phyloP scores from a whole-genome alignment of 495 filamentous ascomycete species.

The Penicillium goetzii region DNA sequence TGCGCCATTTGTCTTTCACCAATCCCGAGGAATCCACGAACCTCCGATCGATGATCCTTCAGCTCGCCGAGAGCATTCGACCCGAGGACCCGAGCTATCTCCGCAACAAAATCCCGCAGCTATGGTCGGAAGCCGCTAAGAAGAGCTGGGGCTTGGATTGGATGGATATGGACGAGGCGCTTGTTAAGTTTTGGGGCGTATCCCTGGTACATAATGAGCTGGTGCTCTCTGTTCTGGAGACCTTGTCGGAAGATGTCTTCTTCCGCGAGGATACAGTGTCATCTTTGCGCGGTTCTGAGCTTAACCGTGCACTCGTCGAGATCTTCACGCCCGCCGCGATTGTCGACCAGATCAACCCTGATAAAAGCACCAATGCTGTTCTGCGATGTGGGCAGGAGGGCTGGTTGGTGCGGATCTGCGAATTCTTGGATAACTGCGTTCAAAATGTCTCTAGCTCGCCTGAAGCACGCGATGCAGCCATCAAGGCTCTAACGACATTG shows the following conservation, averaged over 20 bases:
- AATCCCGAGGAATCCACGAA: slow-evolving; percentile 61
- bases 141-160: slow-evolving; percentile 88
- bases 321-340: slow-evolving; percentile 82
- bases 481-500: slow-evolving; percentile 75
- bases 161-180: slow-evolving; percentile 87
- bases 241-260: slow-evolving; percentile 94
- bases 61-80: slow-evolving; percentile 73
- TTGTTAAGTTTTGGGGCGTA: slow-evolving; percentile 81
- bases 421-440: slow-evolving; percentile 74
- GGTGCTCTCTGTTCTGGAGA: slow-evolving; percentile 83
- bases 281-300: slow-evolving; percentile 74
- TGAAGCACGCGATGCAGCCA: slow-evolving; percentile 61
- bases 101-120: slow-evolving; percentile 90
- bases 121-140: slow-evolving; percentile 95
- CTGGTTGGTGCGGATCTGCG: slow-evolving; percentile 79
- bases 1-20: slow-evolving; percentile 80
- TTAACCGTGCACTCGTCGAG: slow-evolving; percentile 88
- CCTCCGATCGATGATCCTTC: slow-evolving; percentile 73
- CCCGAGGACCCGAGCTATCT: slow-evolving; percentile 79
- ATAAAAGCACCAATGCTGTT: slow-evolving; percentile 61
- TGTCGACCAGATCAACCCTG: slow-evolving; percentile 73
- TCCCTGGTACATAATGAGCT: slow-evolving; percentile 74
- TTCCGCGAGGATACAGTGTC: slow-evolving; percentile 85
- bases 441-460: slow-evolving; percentile 64
- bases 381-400: slow-evolving; percentile 79